Percentiles rank a stretch among this genome's conserved stretches.
Conservation (phyloP, 2,329 filamentous ascomycete species). For the Stagonosporopsis vannaccii region DNA sequence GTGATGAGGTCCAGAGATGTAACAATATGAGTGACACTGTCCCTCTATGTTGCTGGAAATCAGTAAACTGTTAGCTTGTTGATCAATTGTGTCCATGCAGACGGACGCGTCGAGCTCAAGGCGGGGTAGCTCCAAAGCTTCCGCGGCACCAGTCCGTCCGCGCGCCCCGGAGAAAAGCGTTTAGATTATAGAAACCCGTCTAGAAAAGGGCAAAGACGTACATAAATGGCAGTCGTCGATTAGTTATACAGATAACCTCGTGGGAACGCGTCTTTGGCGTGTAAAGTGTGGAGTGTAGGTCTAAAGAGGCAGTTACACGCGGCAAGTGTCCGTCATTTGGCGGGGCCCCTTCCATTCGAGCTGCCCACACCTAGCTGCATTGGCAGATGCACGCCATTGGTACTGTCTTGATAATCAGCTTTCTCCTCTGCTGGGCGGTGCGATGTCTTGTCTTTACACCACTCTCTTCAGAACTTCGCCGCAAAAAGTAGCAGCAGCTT, state of each 20-base stretch:
- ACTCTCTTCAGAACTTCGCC: slow-evolving; percentile 27
- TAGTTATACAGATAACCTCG: slow-evolving; percentile 3
- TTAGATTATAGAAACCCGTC: background rate
- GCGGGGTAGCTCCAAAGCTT: slow-evolving; percentile 13
- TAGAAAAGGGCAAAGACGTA: slow-evolving; percentile 4
- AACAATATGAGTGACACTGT: background rate
- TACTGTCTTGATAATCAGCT: slow-evolving; percentile 31
- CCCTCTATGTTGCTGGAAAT: background rate
- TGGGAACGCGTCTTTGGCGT: slow-evolving; percentile 16
- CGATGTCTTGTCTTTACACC: slow-evolving; percentile 35
- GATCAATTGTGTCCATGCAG: slow-evolving; percentile 12
- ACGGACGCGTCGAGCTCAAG: slow-evolving; percentile 15
- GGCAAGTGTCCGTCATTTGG: slow-evolving; percentile 30
- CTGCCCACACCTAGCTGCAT: slow-evolving; percentile 10
- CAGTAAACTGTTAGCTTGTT: slow-evolving; percentile 10
- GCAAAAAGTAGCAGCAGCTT: slow-evolving; percentile 3
- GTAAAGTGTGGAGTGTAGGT: slow-evolving; percentile 20
- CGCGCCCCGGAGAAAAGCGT: background rate
- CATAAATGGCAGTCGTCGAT: background rate
- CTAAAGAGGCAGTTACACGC: slow-evolving; percentile 38
- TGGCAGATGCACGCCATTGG: slow-evolving; percentile 15
- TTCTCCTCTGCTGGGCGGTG: slow-evolving; percentile 25
- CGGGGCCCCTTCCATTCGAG: slow-evolving; percentile 28
- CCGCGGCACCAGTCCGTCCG: slow-evolving; percentile 5
- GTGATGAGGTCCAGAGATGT: background rate